Conservation (phyloP, 2,329 filamentous ascomycete genomes). For the Mycogone perniciosa region DNA sequence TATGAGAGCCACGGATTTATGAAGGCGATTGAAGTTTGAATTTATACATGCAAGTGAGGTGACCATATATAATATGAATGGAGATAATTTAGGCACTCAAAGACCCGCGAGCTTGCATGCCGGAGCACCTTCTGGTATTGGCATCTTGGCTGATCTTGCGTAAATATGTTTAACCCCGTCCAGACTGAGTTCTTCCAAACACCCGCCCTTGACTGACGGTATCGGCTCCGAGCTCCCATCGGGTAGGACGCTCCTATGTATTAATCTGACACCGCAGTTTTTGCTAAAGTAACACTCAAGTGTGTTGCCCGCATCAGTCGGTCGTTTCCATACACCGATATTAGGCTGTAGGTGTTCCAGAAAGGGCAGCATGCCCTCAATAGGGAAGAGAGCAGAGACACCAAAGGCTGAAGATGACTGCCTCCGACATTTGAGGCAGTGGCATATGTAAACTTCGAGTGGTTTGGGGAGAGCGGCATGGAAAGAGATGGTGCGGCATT, state of each 20-base stretch:
- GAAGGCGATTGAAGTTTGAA: conserved; percentile 34
- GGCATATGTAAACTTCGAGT: conserved; percentile 36
- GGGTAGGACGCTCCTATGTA: conserved; percentile 35
- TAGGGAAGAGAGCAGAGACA: conserved; percentile 37
- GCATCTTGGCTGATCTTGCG: conserved; percentile 37
- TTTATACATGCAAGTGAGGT: conserved; percentile 7
- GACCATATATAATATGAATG: conserved; percentile 16
- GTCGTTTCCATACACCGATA: conserved; percentile 32
- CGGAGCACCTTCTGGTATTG: conserved; percentile 31
- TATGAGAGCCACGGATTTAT: conserved; percentile 49
- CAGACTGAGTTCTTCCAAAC: conserved; percentile 36
- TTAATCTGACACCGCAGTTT: conserved; percentile 39
- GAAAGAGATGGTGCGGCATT: conserved; percentile 35
- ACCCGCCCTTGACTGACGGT: conserved; percentile 42
- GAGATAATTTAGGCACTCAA: too few species aligned
- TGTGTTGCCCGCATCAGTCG: conserved; percentile 34
- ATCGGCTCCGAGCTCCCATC: conserved; percentile 32
- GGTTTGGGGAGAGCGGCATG: conserved; percentile 29
- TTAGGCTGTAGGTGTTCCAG: conserved; percentile 24
- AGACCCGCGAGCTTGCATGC: too few species aligned
- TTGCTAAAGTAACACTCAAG: conserved; percentile 39
- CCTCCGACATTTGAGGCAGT: conserved; percentile 40
- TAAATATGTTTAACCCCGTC: conserved; percentile 39
- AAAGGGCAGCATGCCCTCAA: conserved; percentile 36
- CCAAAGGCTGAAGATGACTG: conserved; percentile 42